phyloP scores from a whole-genome alignment of 148 eudicot genomes.

The Rhododendron griersonianum region DNA sequence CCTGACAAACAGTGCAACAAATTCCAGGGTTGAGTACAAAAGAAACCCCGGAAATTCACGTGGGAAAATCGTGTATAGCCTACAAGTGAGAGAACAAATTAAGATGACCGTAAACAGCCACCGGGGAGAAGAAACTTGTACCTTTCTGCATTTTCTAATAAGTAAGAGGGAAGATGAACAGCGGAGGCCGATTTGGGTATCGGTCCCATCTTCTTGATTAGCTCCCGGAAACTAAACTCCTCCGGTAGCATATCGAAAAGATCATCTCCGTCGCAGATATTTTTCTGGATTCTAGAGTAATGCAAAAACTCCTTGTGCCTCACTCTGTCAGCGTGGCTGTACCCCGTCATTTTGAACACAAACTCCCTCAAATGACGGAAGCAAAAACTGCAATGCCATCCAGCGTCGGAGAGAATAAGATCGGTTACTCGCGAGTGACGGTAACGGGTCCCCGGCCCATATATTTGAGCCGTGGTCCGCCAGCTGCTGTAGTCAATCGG shows the following conservation, averaged over 20 bases:
- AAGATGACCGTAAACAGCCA: constrained; percentile 61
- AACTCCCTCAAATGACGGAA: constrained; percentile 58
- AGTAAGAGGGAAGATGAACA: constrained; percentile 65
- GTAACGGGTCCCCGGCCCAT: constrained; percentile 37
- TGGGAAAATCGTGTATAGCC: constrained; percentile 7
- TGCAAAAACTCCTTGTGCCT: constrained; percentile 49
- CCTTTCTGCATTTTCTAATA: constrained; percentile 65
- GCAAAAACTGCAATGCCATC: constrained; percentile 98
- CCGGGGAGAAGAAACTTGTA: constrained; percentile 83
- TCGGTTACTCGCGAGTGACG: constrained; percentile 60
- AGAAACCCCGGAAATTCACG: not conserved
- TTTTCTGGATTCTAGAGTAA: constrained; percentile 48
- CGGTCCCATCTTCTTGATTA: constrained; percentile 76
- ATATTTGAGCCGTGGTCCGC: constrained; percentile 69
- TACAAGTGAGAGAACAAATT: not conserved
- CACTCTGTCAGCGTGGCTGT: constrained; percentile 90
- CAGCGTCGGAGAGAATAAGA: constrained; percentile 68
- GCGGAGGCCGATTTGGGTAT: constrained; percentile 31
- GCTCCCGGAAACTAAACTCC: constrained; percentile 64
- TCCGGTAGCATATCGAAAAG: constrained; percentile 92
- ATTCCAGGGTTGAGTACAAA: not conserved
- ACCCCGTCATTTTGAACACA: constrained; percentile 84
- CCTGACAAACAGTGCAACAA: not conserved
- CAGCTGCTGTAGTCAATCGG: constrained; percentile 84
- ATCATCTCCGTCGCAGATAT: constrained; percentile 66